Percentiles rank a stretch among this genome's conserved stretches.
Evolutionary conservation across 2,329 filamentous ascomycete genomes (phyloP).

Genomic region (Coniochaeta sp.): DNA sequence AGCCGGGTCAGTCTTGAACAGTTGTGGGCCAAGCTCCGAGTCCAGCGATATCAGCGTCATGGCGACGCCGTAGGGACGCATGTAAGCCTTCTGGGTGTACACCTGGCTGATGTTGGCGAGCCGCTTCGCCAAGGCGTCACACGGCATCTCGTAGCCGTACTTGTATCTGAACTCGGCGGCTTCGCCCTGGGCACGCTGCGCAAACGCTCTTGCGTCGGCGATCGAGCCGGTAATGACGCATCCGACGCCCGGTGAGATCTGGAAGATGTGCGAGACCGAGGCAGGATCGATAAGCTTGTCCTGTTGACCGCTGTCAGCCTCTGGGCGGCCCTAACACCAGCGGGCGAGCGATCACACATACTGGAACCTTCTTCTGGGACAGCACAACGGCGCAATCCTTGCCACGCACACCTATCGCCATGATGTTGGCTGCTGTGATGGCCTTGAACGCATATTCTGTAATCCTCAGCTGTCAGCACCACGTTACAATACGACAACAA

Average conservation of each 20-base stretch:
- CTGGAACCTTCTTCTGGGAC: conserved; percentile 98
- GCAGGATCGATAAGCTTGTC: conserved; percentile 98
- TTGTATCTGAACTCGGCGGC: conserved; percentile 98
- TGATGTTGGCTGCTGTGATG: conserved; percentile 98
- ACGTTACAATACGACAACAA: background rate
- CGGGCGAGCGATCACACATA: conserved; percentile 40
- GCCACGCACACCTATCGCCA: conserved; percentile 89
- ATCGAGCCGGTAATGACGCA: conserved; percentile 99
- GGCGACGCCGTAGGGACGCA: conserved; percentile 94
- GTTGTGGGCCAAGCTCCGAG: conserved; percentile 82
- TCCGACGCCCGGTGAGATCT: conserved; percentile 89
- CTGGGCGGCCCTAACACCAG: conserved; percentile 3
- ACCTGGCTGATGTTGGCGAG: conserved; percentile 99
- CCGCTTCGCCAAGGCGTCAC: conserved; percentile 91
- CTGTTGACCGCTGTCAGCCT: conserved; percentile 41
- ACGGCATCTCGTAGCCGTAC: conserved; percentile 98
- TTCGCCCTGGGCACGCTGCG: conserved; percentile 87
- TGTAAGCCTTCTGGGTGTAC: conserved; percentile 95
- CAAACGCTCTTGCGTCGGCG: conserved; percentile 89
- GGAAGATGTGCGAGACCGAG: conserved; percentile 96
- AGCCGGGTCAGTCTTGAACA: conserved; percentile 97
- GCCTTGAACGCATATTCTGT: conserved; percentile 99
- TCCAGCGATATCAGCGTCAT: conserved; percentile 93
- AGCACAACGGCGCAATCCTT: conserved; percentile 96
- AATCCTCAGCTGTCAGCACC: conserved; percentile 3